phyloP scores from a whole-genome alignment of 192 early-diverging fungal genomes.

The Paraglomus brasilianum region DNA sequence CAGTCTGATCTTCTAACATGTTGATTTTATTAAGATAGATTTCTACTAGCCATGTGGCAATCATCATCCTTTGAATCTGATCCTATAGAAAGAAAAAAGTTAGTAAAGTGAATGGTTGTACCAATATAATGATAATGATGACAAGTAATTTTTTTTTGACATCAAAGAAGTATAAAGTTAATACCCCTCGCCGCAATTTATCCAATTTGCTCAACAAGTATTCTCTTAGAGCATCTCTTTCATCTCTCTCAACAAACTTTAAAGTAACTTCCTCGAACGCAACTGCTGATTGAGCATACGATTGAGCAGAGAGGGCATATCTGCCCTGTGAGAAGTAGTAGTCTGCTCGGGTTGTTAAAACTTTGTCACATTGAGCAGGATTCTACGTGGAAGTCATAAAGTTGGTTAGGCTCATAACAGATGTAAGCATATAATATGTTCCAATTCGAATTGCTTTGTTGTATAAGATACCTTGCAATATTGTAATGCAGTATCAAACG shows the following conservation, averaged over 20 bases:
- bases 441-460: not conserved
- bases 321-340: constrained; percentile 74
- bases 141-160: not conserved
- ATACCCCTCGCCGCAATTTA: constrained; percentile 62
- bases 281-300: constrained; percentile 78
- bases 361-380: constrained; percentile 70
- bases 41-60: constrained; percentile 89
- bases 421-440: not conserved
- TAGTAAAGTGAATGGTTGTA: constrained; percentile 5
- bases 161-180: not conserved
- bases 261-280: constrained; percentile 92
- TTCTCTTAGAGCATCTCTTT: constrained; percentile 71
- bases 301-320: constrained; percentile 76
- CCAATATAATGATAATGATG: constrained; percentile 7
- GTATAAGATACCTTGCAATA: constrained; percentile 65
- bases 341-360: constrained; percentile 85
- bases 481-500: constrained; percentile 79
- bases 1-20: constrained; percentile 53
- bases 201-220: constrained; percentile 78
- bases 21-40: constrained; percentile 81
- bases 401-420: not conserved
- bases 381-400: constrained; percentile 38
- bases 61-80: constrained; percentile 72
- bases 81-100: constrained; percentile 50
- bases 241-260: constrained; percentile 73